Evolutionary conservation across 192 early-diverging fungal species (phyloP), one percentile per base, ranked within the genome.

Genomic region (Thamnidium elegans): DNA sequence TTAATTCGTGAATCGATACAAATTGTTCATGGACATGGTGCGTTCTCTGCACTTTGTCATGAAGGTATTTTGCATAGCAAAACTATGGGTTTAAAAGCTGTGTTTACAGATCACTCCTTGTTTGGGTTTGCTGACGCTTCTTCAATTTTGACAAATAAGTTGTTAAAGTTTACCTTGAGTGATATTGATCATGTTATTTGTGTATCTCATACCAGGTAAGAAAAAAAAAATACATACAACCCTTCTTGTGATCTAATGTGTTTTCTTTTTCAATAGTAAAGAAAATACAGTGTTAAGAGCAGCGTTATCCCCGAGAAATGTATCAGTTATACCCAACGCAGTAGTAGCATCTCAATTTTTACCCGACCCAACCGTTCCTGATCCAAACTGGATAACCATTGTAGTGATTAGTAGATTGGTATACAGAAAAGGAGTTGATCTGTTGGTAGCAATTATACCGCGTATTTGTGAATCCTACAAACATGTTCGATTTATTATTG

Each of bases 241-340:
- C 5, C 0, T 39, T 1, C 36, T 39, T 53, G 34, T 0, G 34
- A 3, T 63, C 1, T 39, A 45, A 11, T 55, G 23, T 44, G 19
- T 19, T 31, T 36, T 31, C 51, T 45, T 11, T 34, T 47, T 32
- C 39, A 2, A 34, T 63, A 95, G 95, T 81, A 99, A 97, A 76
- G 97, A 98, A 76, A 99, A 99, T 76, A 99, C 97, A 1, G 97
- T 99, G 9, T 75, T 99, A 26, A 81, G 97, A 17, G 97, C 94
- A 1, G 88, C 91, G 6, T 81, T 99, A 19, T 89, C 92, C 43
- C 97, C 97, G 9, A 77, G 82, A 60, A 85, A 87, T 62, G 97
- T 99, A 4, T 94, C 91, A 4, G 95, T 96, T 20, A 95, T 99
- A 50, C 97, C 97, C 14, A 99, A 99, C 78, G 96, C 95, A 36